Percentiles rank a stretch among this genome's conserved stretches.
phyloP scores from a whole-genome alignment of 441 rosid genomes.

The Heliophila coronopifolia region DNA sequence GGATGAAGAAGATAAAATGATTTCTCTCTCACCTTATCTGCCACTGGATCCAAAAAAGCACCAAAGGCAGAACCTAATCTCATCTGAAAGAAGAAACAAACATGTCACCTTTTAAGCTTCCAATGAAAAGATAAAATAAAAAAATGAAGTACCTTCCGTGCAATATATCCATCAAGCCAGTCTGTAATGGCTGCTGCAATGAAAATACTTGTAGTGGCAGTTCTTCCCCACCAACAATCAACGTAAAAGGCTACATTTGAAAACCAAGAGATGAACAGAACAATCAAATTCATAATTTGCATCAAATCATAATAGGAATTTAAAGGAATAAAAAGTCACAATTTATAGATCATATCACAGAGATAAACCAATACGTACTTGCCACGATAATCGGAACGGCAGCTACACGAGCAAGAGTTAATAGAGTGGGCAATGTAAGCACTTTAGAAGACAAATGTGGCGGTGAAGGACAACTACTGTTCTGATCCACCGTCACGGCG shows the following conservation, averaged over 20 bases:
- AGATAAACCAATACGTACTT: too few species aligned
- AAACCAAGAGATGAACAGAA: slow-evolving; percentile 8
- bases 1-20: too few species aligned
- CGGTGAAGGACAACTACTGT: slow-evolving; percentile 28
- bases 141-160: slow-evolving; percentile 59
- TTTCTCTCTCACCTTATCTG: slow-evolving; percentile 90
- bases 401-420: slow-evolving; percentile 87
- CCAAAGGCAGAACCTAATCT: slow-evolving; percentile 74
- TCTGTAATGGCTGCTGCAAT: slow-evolving; percentile 88
- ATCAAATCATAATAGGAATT: too few species aligned
- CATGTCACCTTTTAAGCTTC: slow-evolving; percentile 3
- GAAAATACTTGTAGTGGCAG: slow-evolving; percentile 81
- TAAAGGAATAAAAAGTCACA: too few species aligned
- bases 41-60: slow-evolving; percentile 95
- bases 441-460: slow-evolving; percentile 40
- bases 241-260: slow-evolving; percentile 57
- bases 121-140: not conserved
- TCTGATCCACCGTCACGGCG: slow-evolving; percentile 23
- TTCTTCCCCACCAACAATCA: slow-evolving; percentile 81
- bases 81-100: slow-evolving; percentile 76
- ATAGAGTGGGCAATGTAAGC: slow-evolving; percentile 75
- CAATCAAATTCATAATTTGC: not conserved
- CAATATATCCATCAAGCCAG: slow-evolving; percentile 98
- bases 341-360: slow-evolving; percentile 3
- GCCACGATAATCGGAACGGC: slow-evolving; percentile 78